Evolutionary conservation across 257 asterid species (phyloP).

Genomic region (Ligustrum vulgare): DNA sequence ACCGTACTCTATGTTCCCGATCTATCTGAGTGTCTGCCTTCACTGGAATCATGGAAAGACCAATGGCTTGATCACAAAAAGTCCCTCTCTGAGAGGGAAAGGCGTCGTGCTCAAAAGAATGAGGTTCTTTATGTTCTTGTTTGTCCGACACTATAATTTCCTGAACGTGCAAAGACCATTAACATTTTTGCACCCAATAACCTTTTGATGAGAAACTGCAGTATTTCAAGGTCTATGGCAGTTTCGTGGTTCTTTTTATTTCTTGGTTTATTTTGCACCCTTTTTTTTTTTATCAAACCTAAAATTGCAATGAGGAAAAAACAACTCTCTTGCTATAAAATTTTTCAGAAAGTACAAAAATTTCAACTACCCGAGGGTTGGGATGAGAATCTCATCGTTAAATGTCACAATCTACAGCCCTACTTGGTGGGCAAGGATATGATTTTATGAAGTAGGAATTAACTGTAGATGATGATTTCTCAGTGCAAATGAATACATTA

Average conservation of each 20-base stretch:
- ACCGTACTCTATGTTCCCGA: conserved; percentile 88
- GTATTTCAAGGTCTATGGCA: not conserved
- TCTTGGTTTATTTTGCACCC: not conserved
- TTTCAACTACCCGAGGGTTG: not conserved
- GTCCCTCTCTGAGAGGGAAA: conserved; percentile 67
- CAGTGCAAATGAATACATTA: no score
- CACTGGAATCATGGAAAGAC: conserved; percentile 78
- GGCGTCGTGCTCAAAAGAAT: conserved; percentile 43
- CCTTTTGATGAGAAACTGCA: not conserved
- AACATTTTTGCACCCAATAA: not conserved
- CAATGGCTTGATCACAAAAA: conserved; percentile 78
- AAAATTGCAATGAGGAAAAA: not conserved
- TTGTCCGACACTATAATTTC: not conserved
- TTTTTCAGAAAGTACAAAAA: not conserved
- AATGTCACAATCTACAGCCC: no score
- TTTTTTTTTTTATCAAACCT: not conserved
- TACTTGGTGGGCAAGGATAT: no score
- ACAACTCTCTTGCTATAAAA: not conserved
- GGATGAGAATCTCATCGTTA: no score
- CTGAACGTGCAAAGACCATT: not conserved
- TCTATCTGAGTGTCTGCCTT: conserved; percentile 85
- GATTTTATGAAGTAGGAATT: no score
- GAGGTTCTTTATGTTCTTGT: conserved; percentile 48
- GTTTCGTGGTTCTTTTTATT: not conserved
- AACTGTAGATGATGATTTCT: not conserved